phyloP scores from a whole-genome alignment of 495 filamentous ascomycete genomes.

The Neurospora pannonica region DNA sequence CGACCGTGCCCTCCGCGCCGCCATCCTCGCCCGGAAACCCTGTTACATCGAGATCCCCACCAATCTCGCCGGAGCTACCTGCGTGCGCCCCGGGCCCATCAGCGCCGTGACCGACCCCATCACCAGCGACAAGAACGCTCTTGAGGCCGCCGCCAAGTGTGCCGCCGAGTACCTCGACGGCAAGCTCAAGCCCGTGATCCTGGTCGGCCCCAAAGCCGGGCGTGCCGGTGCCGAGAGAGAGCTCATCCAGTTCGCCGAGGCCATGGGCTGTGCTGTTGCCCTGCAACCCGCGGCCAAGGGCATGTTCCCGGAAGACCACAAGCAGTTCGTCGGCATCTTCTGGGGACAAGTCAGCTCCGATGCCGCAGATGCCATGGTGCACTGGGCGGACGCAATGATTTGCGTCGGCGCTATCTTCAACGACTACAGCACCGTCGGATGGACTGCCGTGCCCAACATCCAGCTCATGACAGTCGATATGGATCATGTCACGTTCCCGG shows the following conservation, averaged over 20 bases:
- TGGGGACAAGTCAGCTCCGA: conserved; percentile 17
- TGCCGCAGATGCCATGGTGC: conserved; percentile 15
- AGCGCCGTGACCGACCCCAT: conserved; percentile 11
- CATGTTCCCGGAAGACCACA: conserved; percentile 16
- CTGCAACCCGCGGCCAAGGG: conserved; percentile 20
- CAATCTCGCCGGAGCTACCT: conserved; percentile 53
- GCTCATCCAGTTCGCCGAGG: conserved; percentile 13
- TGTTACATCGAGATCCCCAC: conserved; percentile 79
- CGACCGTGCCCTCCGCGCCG: conserved; percentile 67
- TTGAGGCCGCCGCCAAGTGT: conserved; percentile 9
- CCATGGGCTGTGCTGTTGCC: conserved; percentile 16
- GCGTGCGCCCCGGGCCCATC: conserved; percentile 14
- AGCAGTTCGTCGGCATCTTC: conserved; percentile 17
- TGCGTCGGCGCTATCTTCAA: conserved; percentile 16
- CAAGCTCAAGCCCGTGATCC: conserved; percentile 17
- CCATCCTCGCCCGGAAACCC: conserved; percentile 58
- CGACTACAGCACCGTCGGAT: conserved; percentile 19
- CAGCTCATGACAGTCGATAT: conserved; percentile 12
- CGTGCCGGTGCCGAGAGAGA: conserved; percentile 10
- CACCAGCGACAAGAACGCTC: conserved; percentile 9
- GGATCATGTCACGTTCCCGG: conserved; percentile 14
- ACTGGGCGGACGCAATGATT: conserved; percentile 17
- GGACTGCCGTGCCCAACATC: conserved; percentile 16
- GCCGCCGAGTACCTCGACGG: conserved; percentile 13
- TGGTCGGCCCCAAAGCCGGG: conserved; percentile 13